Percentiles rank a stretch among this genome's conserved stretches.
Conservation (phyloP, 192 early-diverging fungal genomes). For the Dimargaris xerosporica region DNA sequence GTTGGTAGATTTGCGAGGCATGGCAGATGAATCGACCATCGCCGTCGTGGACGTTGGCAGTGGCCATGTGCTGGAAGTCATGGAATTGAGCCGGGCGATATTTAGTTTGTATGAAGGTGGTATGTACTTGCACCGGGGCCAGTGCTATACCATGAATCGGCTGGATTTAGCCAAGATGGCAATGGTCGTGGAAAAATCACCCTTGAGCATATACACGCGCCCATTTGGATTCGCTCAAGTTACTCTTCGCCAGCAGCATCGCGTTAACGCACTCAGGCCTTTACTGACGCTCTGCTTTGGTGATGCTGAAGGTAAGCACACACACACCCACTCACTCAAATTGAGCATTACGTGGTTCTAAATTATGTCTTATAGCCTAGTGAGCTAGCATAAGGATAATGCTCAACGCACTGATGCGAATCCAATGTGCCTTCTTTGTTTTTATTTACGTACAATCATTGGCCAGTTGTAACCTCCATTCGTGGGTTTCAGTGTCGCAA, state of each 20-base stretch:
- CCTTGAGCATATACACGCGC: neutral
- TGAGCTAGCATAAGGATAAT: neutral
- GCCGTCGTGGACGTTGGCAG: slow-evolving; percentile 33
- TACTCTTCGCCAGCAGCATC: neutral
- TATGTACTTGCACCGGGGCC: neutral
- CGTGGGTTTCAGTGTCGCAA: neutral
- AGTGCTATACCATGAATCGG: neutral
- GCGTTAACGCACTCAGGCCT: no score
- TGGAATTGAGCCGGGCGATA: slow-evolving; percentile 32
- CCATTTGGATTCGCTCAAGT: neutral
- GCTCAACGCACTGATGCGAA: neutral
- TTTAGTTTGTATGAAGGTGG: slow-evolving; percentile 42
- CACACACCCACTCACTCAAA: no score
- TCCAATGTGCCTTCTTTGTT: neutral
- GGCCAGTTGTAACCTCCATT: neutral
- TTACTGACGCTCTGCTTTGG: no score
- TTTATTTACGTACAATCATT: neutral
- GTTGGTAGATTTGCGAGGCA: slow-evolving; percentile 30
- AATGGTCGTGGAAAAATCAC: neutral
- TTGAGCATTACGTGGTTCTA: neutral
- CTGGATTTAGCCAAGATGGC: neutral
- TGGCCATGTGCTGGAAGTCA: slow-evolving; percentile 28
- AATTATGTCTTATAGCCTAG: neutral
- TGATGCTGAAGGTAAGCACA: no score
- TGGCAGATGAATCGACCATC: slow-evolving; percentile 25